Percentiles rank a stretch among this genome's conserved stretches.
Evolutionary conservation across 23 red algal species (phyloP).

Genomic region (Gracilaria gracilis): DNA sequence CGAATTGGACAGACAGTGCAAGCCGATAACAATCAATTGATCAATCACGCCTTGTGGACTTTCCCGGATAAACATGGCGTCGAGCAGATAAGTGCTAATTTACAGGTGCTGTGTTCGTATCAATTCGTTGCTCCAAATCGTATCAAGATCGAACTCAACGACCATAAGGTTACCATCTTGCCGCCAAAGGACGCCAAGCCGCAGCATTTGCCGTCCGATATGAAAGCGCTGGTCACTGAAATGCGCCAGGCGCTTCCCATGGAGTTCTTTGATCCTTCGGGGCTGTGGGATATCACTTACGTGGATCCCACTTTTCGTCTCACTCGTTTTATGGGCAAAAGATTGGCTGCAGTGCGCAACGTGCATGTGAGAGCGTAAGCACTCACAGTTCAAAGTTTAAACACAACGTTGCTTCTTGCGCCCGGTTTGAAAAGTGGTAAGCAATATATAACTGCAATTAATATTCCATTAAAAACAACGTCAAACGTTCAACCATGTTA

Average conservation of each 20-base stretch:
- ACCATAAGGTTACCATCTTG: conserved; percentile 24
- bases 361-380: conserved; percentile 4
- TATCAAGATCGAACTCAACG: neutral
- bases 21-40: conserved; percentile 8
- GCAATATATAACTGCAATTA: too few species aligned
- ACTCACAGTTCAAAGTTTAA: too few species aligned
- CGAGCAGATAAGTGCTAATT: conserved; percentile 33
- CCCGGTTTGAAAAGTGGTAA: too few species aligned
- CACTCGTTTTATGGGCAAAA: conserved; percentile 51
- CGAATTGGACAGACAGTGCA: conserved; percentile 34
- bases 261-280: conserved; percentile 65
- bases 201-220: conserved; percentile 23
- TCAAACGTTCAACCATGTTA: too few species aligned
- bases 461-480: too few species aligned
- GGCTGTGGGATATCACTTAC: conserved; percentile 47
- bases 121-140: conserved; percentile 15
- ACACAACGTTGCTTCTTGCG: too few species aligned
- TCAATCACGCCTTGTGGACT: conserved; percentile 41
- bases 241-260: conserved; percentile 45
- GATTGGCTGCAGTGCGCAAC: conserved; percentile 59
- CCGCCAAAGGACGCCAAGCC: neutral
- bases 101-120: conserved; percentile 28
- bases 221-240: conserved; percentile 4
- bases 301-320: conserved; percentile 63
- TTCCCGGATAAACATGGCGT: conserved; percentile 15